These are phyloP conservation scores for Rhododendron mucronatum DNA, from an alignment of 148 eudicot genomes.

Conservation along the genomic window DNA sequence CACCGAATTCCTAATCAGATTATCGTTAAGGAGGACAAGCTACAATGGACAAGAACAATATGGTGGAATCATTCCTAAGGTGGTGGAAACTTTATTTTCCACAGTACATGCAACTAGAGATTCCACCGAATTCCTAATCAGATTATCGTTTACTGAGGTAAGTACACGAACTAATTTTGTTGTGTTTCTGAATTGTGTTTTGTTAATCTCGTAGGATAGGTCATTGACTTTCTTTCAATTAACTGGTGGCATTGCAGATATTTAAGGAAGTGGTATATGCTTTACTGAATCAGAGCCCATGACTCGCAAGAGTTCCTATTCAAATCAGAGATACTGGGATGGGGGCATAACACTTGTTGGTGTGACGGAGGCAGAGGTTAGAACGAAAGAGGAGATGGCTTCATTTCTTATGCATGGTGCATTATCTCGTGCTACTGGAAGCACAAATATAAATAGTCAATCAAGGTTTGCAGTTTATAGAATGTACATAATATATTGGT, in stretches of 20 bases:
- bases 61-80: constrained; percentile 75
- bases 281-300: constrained; percentile 54
- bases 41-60: constrained; percentile 55
- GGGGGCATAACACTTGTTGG: constrained; percentile 95
- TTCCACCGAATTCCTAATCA: constrained; percentile 59
- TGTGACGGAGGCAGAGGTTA: constrained; percentile 84
- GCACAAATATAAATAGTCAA: constrained; percentile 95
- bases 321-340: constrained; percentile 78
- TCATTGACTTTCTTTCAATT: not conserved
- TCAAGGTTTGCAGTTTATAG: constrained; percentile 49
- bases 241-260: constrained; percentile 37
- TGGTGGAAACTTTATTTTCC: constrained; percentile 77
- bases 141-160: constrained; percentile 95
- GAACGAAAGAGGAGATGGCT: constrained; percentile 88
- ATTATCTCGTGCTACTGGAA: constrained; percentile 87
- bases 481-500: not conserved
- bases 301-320: constrained; percentile 71
- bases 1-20: constrained; percentile 66
- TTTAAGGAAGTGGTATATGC: constrained; percentile 98
- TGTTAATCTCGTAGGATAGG: not conserved
- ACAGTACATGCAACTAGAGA: constrained; percentile 48
- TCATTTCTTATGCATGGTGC: constrained; percentile 69
- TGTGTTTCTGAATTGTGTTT: not conserved
- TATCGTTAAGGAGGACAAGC: constrained; percentile 89
- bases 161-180: not conserved